These are phyloP conservation scores for Xerophyta viscosa DNA, from an alignment of 106 monocot genomes.

Conservation along the genomic window DNA sequence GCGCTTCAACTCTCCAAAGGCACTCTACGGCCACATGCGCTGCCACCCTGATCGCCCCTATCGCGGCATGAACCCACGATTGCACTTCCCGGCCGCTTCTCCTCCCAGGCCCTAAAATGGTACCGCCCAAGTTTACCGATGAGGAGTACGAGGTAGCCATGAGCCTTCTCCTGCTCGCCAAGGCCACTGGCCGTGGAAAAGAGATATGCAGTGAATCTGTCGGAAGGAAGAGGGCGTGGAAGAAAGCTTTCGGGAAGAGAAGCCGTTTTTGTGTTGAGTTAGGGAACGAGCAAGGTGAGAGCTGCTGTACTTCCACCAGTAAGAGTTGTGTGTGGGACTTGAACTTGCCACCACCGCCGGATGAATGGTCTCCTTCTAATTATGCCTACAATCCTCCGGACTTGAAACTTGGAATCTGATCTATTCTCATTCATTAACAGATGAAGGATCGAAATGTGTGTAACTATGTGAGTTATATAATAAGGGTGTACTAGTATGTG, in stretches of 20 bases:
- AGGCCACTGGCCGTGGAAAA: background rate
- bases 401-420: background rate
- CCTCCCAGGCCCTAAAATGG: background rate
- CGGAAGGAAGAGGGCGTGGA: background rate
- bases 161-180: constrained; percentile 24
- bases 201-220: background rate
- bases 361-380: background rate
- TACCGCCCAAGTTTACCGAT: background rate
- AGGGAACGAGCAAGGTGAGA: background rate
- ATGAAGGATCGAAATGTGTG: no score
- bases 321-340: constrained; percentile 1
- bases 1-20: background rate
- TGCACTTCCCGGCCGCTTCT: constrained; percentile 4
- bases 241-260: background rate
- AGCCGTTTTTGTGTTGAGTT: constrained; percentile 3
- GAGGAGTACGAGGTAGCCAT: constrained; percentile 32
- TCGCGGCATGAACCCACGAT: constrained; percentile 68
- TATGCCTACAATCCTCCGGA: background rate
- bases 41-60: constrained; percentile 35
- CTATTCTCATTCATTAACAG: no score
- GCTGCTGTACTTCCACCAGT: background rate
- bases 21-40: constrained; percentile 2
- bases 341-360: constrained; percentile 1
- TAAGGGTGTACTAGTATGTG: no score
- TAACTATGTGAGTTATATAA: no score